These are phyloP conservation scores for Priceomyces medius DNA, from an alignment of 805 yeast species.

Conservation along the genomic window DNA sequence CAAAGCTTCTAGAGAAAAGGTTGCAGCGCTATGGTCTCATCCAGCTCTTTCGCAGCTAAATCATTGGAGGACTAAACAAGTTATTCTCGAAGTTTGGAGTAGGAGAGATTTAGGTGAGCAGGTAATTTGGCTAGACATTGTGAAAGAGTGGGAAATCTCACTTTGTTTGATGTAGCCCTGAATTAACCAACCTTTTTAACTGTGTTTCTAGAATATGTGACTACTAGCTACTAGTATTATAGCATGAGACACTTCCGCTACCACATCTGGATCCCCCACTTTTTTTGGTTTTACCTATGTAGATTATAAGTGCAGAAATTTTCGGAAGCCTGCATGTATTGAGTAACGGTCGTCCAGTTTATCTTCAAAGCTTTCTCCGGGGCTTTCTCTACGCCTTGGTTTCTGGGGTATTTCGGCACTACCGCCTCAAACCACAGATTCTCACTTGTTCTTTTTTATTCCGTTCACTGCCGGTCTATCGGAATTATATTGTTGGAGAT, in stretches of 20 bases:
- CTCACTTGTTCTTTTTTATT: background rate
- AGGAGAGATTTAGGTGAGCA: constrained; percentile 36
- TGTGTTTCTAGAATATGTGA: background rate
- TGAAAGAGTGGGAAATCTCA: constrained; percentile 53
- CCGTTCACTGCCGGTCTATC: background rate
- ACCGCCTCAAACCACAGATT: background rate
- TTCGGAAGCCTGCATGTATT: background rate
- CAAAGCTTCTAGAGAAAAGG: constrained; percentile 26
- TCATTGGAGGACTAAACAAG: constrained; percentile 57
- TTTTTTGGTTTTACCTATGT: no score
- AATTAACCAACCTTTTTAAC: constrained; percentile 17
- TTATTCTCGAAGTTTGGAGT: constrained; percentile 52
- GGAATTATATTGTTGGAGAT: background rate
- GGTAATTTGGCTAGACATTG: constrained; percentile 51
- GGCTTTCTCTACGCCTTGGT: background rate
- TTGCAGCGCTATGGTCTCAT: constrained; percentile 32
- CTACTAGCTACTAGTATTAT: no score
- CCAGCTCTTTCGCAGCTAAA: constrained; percentile 26
- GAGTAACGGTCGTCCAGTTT: background rate
- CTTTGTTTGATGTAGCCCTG: constrained; percentile 28
- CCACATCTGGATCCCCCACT: background rate
- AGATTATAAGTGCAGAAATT: background rate
- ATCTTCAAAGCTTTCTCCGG: background rate
- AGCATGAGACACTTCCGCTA: no score
- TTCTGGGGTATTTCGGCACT: background rate